These are phyloP conservation scores for Haberlea rhodopensis DNA, from an alignment of 257 asterid genomes.

Conservation along the genomic window DNA sequence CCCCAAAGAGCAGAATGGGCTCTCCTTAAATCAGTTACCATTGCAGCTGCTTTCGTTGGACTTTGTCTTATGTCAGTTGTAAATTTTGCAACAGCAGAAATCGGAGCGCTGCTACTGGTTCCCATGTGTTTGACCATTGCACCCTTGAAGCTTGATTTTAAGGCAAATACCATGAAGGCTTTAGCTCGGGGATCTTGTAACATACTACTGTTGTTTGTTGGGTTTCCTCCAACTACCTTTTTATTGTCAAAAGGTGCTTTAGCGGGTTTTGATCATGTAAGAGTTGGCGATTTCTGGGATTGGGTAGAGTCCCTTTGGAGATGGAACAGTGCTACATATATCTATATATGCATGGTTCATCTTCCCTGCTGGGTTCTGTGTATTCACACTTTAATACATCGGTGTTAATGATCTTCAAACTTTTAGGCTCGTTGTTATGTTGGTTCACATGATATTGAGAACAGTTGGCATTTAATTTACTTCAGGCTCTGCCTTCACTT, in stretches of 20 bases:
- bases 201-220: conserved; percentile 39
- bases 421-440: conserved; percentile 28
- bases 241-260: conserved; percentile 50
- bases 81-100: conserved; percentile 89
- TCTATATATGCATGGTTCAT: conserved; percentile 75
- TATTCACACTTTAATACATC: conserved; percentile 47
- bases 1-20: conserved; percentile 55
- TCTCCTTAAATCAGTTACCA: conserved; percentile 67
- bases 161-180: conserved; percentile 32
- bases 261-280: conserved; percentile 45
- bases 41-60: conserved; percentile 75
- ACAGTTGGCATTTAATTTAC: conserved; percentile 11
- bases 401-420: conserved; percentile 31
- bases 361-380: conserved; percentile 96
- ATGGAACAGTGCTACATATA: conserved; percentile 92
- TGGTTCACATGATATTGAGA: conserved; percentile 7
- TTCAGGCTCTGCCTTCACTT: conserved; percentile 4
- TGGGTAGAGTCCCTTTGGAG: conserved; percentile 86
- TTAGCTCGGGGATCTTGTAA: conserved; percentile 42
- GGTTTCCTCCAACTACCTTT: conserved; percentile 62
- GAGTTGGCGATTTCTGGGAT: conserved; percentile 71
- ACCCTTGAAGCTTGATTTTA: conserved; percentile 52
- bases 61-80: conserved; percentile 91
- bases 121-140: conserved; percentile 72
- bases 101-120: conserved; percentile 77